phyloP scores from a whole-genome alignment of 2,329 filamentous ascomycete genomes.

The Scedosporium boydii region DNA sequence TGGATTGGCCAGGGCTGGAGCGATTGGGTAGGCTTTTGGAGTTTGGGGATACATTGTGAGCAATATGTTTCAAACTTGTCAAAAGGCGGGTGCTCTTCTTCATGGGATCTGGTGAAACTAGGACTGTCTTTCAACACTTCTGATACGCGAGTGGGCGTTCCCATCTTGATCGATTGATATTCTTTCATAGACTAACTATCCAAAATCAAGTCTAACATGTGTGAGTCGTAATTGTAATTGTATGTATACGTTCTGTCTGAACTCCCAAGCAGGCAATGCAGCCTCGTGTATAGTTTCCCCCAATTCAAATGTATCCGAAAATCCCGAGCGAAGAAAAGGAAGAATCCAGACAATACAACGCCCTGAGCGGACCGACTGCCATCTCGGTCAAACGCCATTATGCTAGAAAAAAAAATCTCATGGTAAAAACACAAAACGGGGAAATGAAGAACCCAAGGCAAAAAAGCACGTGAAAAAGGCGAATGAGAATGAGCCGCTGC shows the following conservation, averaged over 20 bases:
- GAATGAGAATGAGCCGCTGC: neutral
- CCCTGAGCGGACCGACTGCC: neutral
- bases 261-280: neutral
- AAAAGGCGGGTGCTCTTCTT: too few relatives aligned
- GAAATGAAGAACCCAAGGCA: neutral
- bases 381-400: constrained; percentile 2
- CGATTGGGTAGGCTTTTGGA: neutral
- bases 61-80: too few relatives aligned
- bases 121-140: too few relatives aligned
- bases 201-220: neutral
- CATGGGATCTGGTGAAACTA: too few relatives aligned
- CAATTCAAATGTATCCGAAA: neutral
- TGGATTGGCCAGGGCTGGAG: too few relatives aligned
- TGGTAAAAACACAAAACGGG: neutral
- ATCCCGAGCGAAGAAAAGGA: neutral
- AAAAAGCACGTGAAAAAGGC: neutral
- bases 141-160: too few relatives aligned
- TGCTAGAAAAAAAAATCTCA: neutral
- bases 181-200: neutral
- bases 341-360: neutral
- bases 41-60: too few relatives aligned
- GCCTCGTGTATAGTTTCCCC: neutral
- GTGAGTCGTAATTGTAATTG: neutral
- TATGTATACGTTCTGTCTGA: neutral
- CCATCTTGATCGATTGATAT: neutral